Percentiles rank a stretch among this genome's conserved stretches.
phyloP scores from a whole-genome alignment of 2,329 filamentous ascomycete species.

The Ascochyta fabae region DNA sequence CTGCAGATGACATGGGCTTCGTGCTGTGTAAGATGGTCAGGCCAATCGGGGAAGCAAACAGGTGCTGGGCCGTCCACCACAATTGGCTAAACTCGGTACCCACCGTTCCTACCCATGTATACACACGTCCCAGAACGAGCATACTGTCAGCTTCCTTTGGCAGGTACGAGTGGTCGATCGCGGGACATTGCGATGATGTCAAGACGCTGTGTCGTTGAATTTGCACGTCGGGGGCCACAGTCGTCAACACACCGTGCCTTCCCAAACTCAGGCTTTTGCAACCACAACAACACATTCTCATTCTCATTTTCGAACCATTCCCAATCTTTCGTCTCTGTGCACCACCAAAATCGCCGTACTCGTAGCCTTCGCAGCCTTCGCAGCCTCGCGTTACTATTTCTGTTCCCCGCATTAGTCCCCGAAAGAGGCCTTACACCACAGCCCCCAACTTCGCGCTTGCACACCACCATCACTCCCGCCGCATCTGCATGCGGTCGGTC shows the following conservation, averaged over 20 bases:
- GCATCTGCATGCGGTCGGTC: constrained; percentile 3
- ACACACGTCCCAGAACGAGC: not conserved
- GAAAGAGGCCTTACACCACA: constrained; percentile 10
- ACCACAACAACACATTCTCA: not conserved
- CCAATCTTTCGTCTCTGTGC: not conserved
- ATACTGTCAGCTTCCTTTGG: constrained; percentile 3
- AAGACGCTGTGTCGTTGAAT: not conserved
- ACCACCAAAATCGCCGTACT: not conserved
- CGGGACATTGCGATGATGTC: not conserved
- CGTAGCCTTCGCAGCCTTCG: not conserved
- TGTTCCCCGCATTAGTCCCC: constrained; percentile 14
- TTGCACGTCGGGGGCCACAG: not conserved
- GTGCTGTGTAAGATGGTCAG: constrained; percentile 6
- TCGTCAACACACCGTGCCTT: not conserved
- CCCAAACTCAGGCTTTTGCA: not conserved
- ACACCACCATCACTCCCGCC: not conserved
- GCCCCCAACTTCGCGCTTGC: constrained; percentile 2
- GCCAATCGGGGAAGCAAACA: constrained; percentile 3
- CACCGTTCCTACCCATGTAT: constrained; percentile 13
- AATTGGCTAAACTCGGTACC: constrained; percentile 12
- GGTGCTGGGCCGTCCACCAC: constrained; percentile 1
- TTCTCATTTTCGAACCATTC: no score
- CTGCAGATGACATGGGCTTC: constrained; percentile 11
- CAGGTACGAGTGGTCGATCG: not conserved
- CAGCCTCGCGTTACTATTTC: constrained; percentile 11